Evolutionary conservation across 129 eudicot genomes (phyloP).

Genomic region (carrot (Daucus carota)): DNA sequence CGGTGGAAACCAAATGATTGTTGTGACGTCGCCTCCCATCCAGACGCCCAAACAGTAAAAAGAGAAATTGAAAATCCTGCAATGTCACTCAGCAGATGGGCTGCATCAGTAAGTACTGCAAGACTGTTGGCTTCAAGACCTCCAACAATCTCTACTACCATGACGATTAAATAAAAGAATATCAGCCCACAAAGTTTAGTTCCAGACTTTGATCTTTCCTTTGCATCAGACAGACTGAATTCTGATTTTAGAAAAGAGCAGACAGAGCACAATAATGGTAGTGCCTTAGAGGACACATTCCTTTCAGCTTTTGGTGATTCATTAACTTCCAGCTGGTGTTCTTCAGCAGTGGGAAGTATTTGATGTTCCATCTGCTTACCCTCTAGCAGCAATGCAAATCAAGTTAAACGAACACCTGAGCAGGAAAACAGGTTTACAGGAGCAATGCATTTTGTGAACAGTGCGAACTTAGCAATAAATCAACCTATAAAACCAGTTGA

Average conservation of each 20-base stretch:
- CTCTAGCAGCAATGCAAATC: neutral
- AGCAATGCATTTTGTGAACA: neutral
- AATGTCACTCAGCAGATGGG: conserved; percentile 56
- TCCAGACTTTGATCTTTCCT: conserved; percentile 40
- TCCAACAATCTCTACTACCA: conserved; percentile 57
- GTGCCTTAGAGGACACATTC: conserved; percentile 5
- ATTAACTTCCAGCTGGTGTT: conserved; percentile 22
- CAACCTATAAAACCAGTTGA: neutral
- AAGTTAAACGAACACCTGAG: neutral
- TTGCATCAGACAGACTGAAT: conserved; percentile 19
- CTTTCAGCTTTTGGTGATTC: conserved; percentile 21
- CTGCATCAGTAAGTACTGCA: conserved; percentile 73
- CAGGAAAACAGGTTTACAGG: neutral
- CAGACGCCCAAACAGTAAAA: conserved; percentile 56
- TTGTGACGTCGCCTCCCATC: conserved; percentile 44
- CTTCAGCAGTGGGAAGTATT: conserved; percentile 15
- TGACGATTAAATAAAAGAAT: conserved; percentile 40
- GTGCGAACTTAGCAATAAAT: neutral
- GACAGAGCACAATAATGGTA: conserved; percentile 16
- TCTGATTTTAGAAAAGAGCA: conserved; percentile 43
- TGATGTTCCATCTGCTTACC: conserved; percentile 40
- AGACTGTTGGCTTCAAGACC: conserved; percentile 68
- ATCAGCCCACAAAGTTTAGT: conserved; percentile 50
- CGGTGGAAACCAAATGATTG: conserved; percentile 79
- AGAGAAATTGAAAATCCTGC: conserved; percentile 68